phyloP scores from a whole-genome alignment of 2,329 filamentous ascomycete genomes.

The Penicillium sp. region DNA sequence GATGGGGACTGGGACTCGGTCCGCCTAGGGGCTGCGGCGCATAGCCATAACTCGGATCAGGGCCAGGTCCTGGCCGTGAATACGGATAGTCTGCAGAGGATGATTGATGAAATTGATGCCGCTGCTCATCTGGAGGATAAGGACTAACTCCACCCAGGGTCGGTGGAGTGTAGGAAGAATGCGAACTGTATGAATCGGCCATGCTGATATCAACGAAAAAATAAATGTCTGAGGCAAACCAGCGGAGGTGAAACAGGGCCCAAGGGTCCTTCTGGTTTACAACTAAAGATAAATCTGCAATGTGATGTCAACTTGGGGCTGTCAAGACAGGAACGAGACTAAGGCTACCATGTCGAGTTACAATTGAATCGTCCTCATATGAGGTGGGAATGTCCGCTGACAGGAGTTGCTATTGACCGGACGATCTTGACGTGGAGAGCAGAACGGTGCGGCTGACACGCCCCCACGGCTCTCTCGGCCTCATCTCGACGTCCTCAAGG shows the following conservation, averaged over 20 bases:
- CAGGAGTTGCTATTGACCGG: slow-evolving; percentile 9
- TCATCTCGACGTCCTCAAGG: too few species aligned
- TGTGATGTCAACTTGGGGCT: too few species aligned
- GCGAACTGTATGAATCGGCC: slow-evolving; percentile 49
- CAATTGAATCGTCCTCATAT: not conserved
- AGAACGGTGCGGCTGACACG: slow-evolving; percentile 22
- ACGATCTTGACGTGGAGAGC: too few species aligned
- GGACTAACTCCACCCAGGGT: slow-evolving; percentile 18
- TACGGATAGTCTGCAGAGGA: slow-evolving; percentile 1
- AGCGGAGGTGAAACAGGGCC: too few species aligned
- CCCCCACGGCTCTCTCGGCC: slow-evolving; percentile 17
- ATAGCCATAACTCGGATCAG: slow-evolving; percentile 23
- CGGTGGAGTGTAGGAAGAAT: slow-evolving; percentile 23
- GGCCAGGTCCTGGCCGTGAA: slow-evolving; percentile 13
- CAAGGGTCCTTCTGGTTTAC: too few species aligned
- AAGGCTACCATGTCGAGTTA: too few species aligned
- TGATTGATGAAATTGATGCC: slow-evolving; percentile 26
- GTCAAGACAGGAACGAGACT: too few species aligned
- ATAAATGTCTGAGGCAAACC: not conserved
- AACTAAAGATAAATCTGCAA: too few species aligned
- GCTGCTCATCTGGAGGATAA: slow-evolving; percentile 21
- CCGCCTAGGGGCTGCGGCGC: slow-evolving; percentile 18
- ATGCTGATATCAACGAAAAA: slow-evolving; percentile 29
- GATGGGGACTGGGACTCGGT: not conserved
- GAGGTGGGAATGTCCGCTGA: slow-evolving; percentile 13